These are phyloP conservation scores for Candida sanyaensis DNA, from an alignment of 1,139 yeast genomes.

Conservation along the genomic window DNA sequence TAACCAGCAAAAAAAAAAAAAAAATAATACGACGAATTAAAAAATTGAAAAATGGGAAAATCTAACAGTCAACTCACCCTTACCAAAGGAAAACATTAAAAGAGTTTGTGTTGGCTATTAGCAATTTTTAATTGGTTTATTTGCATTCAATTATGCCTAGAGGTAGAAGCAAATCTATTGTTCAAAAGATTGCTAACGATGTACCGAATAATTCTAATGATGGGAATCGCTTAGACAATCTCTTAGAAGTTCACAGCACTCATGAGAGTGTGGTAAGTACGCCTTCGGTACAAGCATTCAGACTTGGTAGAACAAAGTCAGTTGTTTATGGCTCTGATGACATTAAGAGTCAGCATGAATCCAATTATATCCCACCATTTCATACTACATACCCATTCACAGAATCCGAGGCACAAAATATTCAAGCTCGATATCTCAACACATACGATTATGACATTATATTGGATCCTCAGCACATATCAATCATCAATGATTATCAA, in stretches of 20 bases:
- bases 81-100: not conserved
- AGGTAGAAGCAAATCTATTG: constrained; percentile 53
- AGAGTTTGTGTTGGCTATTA: not conserved
- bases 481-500: constrained; percentile 29
- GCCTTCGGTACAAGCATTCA: constrained; percentile 4
- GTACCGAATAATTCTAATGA: constrained; percentile 27
- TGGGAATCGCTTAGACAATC: constrained; percentile 16
- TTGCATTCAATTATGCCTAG: constrained; percentile 27
- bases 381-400: constrained; percentile 37
- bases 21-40: not conserved
- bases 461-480: constrained; percentile 33
- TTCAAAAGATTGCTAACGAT: constrained; percentile 43
- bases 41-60: not conserved
- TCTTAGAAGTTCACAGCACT: not conserved
- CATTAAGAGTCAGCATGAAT: not conserved
- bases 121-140: not conserved
- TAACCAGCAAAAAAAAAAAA: not conserved
- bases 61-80: not conserved
- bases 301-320: constrained; percentile 22
- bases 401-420: constrained; percentile 27
- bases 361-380: not conserved
- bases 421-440: constrained; percentile 35
- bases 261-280: constrained; percentile 1
- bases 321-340: not conserved
- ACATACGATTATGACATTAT: constrained; percentile 41